Base-by-base conservation (phyloP, 805 yeast species). In the Starmerella sp. region DNA sequence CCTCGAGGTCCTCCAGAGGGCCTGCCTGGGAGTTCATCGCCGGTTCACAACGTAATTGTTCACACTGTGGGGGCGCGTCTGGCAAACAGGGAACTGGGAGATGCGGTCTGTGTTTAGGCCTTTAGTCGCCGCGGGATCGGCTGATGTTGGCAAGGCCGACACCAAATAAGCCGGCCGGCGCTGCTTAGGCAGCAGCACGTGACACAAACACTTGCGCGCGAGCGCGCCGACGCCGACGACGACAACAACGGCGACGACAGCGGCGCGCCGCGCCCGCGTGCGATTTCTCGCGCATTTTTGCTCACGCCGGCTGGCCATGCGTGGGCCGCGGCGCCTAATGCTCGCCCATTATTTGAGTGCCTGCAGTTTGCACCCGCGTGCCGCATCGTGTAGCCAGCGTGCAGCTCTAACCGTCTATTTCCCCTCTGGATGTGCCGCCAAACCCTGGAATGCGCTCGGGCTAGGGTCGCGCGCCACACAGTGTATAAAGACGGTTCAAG, bases 1-100 rank as follows among this genome's bases (percentile, higher is more conserved):
- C 58, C 45, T 57, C 60, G 14, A 59, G 60, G 46, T 59, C 62
- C 46, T 58, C 61, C 28, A 54, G 39, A 7, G 54, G 48, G 32
- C 49, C 59, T 15, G 53, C 39, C 39, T 15, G 49, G 9, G 49
- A 46, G 15, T 46, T 46, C 44, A 30, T 52, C 41, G 42, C 36
- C 17, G 22, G 46, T 38, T 45, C 45, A 32, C 38, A 10, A 14
- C 15, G 30, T 46, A 46, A 46, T 46, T 46, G 49, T 15, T 34
- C n/a, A n/a, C 48, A 31, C 48, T 7, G 10, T n/a, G 32, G 7
- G 46, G 8, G 43, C 43, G 28, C 7, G 45, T 6, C 45, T 22
- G 17, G 30, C 7, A 14, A 28, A 28, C 15, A 22, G 32, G 32
- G 6, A 13, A 17, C 5, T 11, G 13, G 32, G 45, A 8, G 14